Percentiles rank a stretch among this genome's conserved stretches.
Conservation (phyloP, 1,284 basidiomycete genomes). For the Irpex sp. region DNA sequence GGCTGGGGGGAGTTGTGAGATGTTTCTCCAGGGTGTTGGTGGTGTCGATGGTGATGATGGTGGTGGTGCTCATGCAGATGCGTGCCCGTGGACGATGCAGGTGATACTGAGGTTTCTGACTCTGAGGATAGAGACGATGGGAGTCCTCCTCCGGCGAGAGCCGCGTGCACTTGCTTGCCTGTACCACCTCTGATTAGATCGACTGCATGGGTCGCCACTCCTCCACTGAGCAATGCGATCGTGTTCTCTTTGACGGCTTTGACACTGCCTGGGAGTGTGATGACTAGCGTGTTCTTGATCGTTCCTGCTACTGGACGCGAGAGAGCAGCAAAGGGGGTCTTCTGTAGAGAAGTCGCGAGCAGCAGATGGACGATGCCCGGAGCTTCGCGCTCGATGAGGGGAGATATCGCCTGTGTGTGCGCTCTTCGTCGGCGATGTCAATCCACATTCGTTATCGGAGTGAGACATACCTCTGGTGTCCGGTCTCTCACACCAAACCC, state of each 20-base stretch:
- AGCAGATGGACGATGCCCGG: constrained; percentile 80
- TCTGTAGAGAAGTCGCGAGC: constrained; percentile 60
- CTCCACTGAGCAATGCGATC: constrained; percentile 53
- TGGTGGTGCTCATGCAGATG: constrained; percentile 12
- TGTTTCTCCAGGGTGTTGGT: constrained; percentile 38
- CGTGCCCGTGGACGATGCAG: not conserved
- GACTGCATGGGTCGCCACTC: constrained; percentile 67
- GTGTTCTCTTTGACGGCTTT: constrained; percentile 84
- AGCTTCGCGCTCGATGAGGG: constrained; percentile 72
- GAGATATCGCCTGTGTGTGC: constrained; percentile 55
- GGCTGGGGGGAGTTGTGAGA: constrained; percentile 46
- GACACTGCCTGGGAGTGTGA: constrained; percentile 81
- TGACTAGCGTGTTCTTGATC: constrained; percentile 59
- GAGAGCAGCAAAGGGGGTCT: constrained; percentile 80
- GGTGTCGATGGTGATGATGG: constrained; percentile 38
- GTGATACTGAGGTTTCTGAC: constrained; percentile 15
- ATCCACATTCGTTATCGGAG: not conserved
- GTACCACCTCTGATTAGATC: constrained; percentile 71
- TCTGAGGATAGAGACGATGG: not conserved
- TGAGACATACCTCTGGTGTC: constrained; percentile 69
- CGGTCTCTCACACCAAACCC: constrained; percentile 78
- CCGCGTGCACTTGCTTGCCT: constrained; percentile 57
- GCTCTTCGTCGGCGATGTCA: not conserved
- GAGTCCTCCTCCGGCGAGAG: constrained; percentile 14
- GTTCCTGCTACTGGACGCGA: constrained; percentile 82